phyloP scores from a whole-genome alignment of 2,329 filamentous ascomycete genomes.

The Cercospora berteroae region DNA sequence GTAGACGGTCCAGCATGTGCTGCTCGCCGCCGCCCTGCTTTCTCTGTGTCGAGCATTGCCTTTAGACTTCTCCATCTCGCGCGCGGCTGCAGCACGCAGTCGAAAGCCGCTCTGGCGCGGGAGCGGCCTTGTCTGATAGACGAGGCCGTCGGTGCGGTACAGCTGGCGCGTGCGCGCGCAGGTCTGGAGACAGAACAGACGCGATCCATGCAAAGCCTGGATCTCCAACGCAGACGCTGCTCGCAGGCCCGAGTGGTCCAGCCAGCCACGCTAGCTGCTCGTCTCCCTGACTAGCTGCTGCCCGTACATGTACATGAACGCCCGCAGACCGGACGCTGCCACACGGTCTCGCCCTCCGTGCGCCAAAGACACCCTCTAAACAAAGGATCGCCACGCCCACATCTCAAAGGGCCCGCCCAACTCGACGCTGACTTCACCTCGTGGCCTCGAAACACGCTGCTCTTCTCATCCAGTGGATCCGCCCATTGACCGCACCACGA shows the following conservation, averaged over 20 bases:
- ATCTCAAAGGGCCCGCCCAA: conserved; percentile 31
- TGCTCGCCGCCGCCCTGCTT: background rate
- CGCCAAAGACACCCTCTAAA: conserved; percentile 48
- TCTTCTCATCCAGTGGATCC: background rate
- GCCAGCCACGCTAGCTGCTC: conserved; percentile 30
- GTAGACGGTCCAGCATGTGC: background rate
- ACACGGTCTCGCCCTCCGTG: conserved; percentile 47
- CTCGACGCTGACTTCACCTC: conserved; percentile 29
- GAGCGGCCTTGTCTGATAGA: background rate
- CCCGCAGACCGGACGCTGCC: conserved; percentile 32
- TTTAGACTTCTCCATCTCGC: background rate
- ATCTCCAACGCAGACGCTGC: conserved; percentile 26
- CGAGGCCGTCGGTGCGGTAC: background rate
- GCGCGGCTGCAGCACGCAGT: background rate
- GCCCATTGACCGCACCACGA: background rate
- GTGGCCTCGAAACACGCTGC: conserved; percentile 6
- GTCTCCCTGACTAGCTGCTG: conserved; percentile 24
- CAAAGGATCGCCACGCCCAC: conserved; percentile 50
- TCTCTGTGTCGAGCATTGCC: background rate
- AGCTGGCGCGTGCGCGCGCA: conserved; percentile 6
- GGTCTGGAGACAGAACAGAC: conserved; percentile 13
- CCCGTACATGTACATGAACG: conserved; percentile 34
- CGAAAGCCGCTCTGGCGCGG: background rate
- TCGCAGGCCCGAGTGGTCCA: conserved; percentile 25
- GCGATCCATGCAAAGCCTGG: conserved; percentile 31